These are phyloP conservation scores for Vaccinium vitisidaea DNA, from an alignment of 148 eudicot species.

Conservation along the genomic window DNA sequence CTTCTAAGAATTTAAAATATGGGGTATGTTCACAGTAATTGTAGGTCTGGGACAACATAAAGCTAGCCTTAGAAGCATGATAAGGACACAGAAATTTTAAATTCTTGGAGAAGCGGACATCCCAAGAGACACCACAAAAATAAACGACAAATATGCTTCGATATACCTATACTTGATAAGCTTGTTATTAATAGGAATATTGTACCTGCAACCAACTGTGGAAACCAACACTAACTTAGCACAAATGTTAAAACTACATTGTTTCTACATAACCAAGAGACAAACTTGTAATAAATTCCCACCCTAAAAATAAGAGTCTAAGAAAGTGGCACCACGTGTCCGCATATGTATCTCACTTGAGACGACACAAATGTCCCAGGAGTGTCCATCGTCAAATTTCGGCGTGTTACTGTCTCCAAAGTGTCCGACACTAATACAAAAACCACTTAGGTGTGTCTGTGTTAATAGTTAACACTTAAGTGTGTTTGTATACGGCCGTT, in stretches of 20 bases:
- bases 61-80: not conserved
- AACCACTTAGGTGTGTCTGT: too few relatives aligned
- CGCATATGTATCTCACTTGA: not conserved
- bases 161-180: too few relatives aligned
- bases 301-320: not conserved
- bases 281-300: not conserved
- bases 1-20: not conserved
- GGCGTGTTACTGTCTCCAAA: too few relatives aligned
- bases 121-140: not conserved
- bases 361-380: too few relatives aligned
- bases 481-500: too few relatives aligned
- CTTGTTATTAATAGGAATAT: not conserved
- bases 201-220: not conserved
- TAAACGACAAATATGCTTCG: not conserved
- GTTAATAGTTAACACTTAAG: too few relatives aligned
- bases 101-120: not conserved
- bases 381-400: too few relatives aligned
- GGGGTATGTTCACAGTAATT: not conserved
- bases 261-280: not conserved
- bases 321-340: not conserved
- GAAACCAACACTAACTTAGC: not conserved
- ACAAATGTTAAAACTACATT: not conserved
- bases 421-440: too few relatives aligned
- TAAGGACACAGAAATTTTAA: not conserved
- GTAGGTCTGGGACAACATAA: not conserved